phyloP scores from a whole-genome alignment of 2,329 filamentous ascomycete species.

The Colletotrichum noveboracense region DNA sequence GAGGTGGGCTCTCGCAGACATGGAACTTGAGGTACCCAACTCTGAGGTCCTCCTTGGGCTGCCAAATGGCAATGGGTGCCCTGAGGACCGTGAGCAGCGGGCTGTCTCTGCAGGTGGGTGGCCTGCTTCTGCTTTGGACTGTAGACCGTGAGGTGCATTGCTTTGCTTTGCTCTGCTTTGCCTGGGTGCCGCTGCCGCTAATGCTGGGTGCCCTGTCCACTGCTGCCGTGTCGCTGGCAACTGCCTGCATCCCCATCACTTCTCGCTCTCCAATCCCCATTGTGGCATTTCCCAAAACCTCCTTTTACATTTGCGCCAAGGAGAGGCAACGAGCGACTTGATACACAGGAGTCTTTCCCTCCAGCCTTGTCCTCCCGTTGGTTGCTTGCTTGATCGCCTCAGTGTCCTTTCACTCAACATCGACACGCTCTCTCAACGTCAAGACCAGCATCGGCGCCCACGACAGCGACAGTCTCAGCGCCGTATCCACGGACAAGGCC shows the following conservation, averaged over 20 bases:
- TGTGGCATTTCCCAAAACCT: not conserved
- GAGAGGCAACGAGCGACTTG: slow-evolving; percentile 5
- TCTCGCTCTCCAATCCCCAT: not conserved
- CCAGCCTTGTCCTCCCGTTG: not conserved
- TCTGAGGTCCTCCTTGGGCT: not conserved
- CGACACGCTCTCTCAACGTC: not conserved
- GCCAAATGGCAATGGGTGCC: not conserved
- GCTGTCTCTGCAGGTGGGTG: not conserved
- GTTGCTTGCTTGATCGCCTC: not conserved
- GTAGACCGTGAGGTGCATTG: not conserved
- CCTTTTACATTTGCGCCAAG: not conserved
- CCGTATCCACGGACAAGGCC: not conserved
- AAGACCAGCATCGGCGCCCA: not conserved
- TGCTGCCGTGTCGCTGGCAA: not conserved
- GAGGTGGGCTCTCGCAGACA: not conserved
- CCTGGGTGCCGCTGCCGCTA: not conserved
- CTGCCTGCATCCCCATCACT: not conserved
- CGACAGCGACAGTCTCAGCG: slow-evolving; percentile 1
- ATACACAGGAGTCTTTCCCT: not conserved
- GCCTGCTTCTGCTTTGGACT: not conserved
- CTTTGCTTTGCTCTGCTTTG: slow-evolving; percentile 1
- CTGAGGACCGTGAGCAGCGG: not conserved
- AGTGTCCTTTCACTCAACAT: not conserved
- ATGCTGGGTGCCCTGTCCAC: not conserved
- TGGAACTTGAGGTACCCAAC: not conserved